Percentiles rank a stretch among this genome's conserved stretches.
phyloP scores from a whole-genome alignment of 306 rosid genomes.

The Delonix regia region DNA sequence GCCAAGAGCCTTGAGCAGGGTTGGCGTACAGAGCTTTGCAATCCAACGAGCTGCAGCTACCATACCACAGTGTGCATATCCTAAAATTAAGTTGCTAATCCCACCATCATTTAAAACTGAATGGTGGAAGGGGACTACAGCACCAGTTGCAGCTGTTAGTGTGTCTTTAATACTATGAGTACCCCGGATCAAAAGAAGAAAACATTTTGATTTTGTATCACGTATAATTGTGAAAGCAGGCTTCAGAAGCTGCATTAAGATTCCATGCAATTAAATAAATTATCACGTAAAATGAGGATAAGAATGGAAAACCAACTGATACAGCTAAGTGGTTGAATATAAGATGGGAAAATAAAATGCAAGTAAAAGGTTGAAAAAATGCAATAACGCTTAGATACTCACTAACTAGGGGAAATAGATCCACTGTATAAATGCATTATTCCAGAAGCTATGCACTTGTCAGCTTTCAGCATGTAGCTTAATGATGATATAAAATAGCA shows the following conservation, averaged over 20 bases:
- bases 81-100: conserved; percentile 70
- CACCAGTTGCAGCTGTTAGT: conserved; percentile 82
- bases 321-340: conserved; percentile 5
- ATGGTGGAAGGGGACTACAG: conserved; percentile 86
- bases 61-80: conserved; percentile 91
- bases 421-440: background rate
- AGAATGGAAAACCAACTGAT: background rate
- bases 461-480: background rate
- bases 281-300: conserved; percentile 5
- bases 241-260: conserved; percentile 74
- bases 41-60: conserved; percentile 92
- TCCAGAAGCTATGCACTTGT: background rate
- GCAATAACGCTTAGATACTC: background rate
- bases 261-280: conserved; percentile 30
- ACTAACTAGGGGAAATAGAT: background rate
- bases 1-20: conserved; percentile 58
- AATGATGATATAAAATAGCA: background rate
- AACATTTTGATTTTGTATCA: conserved; percentile 64
- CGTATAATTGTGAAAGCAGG: conserved; percentile 78
- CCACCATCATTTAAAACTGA: conserved; percentile 75
- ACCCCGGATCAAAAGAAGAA: conserved; percentile 84
- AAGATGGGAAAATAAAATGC: background rate
- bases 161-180: conserved; percentile 91
- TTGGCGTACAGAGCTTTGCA: conserved; percentile 72
- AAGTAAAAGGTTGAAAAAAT: background rate